Evolutionary conservation across 768 basidiomycete genomes (phyloP).

Genomic region (Coprinellus micaceus): DNA sequence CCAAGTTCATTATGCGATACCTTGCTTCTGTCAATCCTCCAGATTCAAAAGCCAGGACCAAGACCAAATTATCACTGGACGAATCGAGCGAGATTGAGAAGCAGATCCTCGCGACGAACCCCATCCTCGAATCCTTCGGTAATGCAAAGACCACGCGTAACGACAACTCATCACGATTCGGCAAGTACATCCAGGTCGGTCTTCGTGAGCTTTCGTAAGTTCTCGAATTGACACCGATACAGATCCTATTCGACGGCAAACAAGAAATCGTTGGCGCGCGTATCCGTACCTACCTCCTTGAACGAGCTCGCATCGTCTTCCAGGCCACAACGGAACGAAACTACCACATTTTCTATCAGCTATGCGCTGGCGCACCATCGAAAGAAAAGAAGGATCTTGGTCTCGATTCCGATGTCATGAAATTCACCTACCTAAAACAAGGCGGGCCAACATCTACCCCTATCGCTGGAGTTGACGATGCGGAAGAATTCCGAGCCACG

Average conservation of each 20-base stretch:
- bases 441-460: conserved; percentile 86
- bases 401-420: conserved; percentile 76
- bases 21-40: conserved; percentile 95
- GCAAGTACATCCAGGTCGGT: conserved; percentile 96
- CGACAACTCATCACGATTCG: conserved; percentile 98
- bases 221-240: conserved; percentile 10
- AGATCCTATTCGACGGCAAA: conserved; percentile 95
- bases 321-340: conserved; percentile 96
- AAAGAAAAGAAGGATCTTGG: conserved; percentile 96
- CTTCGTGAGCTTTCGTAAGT: background rate
- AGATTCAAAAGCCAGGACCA: conserved; percentile 54
- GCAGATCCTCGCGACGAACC: conserved; percentile 98
- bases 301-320: conserved; percentile 95
- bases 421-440: conserved; percentile 91
- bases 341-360: conserved; percentile 99
- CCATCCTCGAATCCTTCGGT: conserved; percentile 97
- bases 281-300: conserved; percentile 97
- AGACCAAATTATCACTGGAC: conserved; percentile 70
- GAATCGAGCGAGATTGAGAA: conserved; percentile 93
- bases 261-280: conserved; percentile 98
- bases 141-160: conserved; percentile 99
- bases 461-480: conserved; percentile 92
- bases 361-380: conserved; percentile 93
- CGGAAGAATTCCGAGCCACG: conserved; percentile 89
- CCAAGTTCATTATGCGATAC: conserved; percentile 99